A percentile compares a stretch with the other conserved stretches of the same genome.
These are phyloP conservation scores for Inosperma sp. DNA, from an alignment of 768 basidiomycete species.

Conservation along the genomic window DNA sequence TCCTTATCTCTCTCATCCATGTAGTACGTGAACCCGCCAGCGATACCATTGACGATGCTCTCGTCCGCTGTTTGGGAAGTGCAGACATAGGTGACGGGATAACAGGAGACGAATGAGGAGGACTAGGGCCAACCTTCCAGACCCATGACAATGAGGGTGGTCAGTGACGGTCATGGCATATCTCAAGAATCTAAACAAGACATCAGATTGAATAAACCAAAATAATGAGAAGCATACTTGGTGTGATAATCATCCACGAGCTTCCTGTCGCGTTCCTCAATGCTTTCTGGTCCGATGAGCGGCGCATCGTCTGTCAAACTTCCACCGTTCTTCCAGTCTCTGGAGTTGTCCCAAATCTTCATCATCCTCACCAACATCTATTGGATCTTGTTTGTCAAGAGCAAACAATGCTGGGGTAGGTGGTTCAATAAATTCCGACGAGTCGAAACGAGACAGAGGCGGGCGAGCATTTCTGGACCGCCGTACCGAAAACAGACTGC, in stretches of 20 bases:
- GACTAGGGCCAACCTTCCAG: conserved; percentile 52
- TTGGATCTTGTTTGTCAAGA: conserved; percentile 26
- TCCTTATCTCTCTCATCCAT: too few relatives aligned
- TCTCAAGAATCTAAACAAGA: conserved; percentile 43
- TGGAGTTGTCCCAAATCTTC: too few relatives aligned
- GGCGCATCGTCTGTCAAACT: conserved; percentile 65
- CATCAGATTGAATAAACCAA: conserved; percentile 11
- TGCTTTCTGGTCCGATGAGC: conserved; percentile 48
- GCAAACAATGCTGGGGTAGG: conserved; percentile 26
- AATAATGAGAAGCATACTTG: conserved; percentile 33
- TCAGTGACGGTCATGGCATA: conserved; percentile 54
- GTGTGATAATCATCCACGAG: conserved; percentile 67
- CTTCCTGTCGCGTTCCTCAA: conserved; percentile 63
- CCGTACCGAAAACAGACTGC: conserved; percentile 72
- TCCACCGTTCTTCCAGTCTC: conserved; percentile 56
- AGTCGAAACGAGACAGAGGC: too few relatives aligned
- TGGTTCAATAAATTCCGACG: too few relatives aligned
- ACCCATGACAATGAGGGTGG: conserved; percentile 37
- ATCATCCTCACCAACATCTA: too few relatives aligned
- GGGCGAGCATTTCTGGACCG: conserved; percentile 84
- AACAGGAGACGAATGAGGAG: too few relatives aligned
- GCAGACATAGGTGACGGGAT: conserved; percentile 71
- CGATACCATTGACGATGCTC: conserved; percentile 50
- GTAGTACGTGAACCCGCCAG: conserved; percentile 78
- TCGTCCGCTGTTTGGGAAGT: conserved; percentile 88